Evolutionary conservation across 208 protist genomes (phyloP).

Genomic region (Histomonas meleagridis): DNA sequence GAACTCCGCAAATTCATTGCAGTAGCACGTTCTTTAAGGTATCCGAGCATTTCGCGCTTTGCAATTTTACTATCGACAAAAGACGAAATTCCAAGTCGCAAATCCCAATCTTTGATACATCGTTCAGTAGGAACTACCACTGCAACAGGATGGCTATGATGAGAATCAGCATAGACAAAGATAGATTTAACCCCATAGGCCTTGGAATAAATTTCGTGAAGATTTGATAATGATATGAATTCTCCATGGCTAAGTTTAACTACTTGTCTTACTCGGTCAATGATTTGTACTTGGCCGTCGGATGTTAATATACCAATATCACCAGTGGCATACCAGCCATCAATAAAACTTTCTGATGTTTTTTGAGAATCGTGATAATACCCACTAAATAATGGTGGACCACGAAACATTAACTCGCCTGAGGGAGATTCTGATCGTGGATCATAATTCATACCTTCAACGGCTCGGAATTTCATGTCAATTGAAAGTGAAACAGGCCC

Average conservation of each 20-base stretch:
- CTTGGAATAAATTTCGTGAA: background rate
- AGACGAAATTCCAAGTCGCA: background rate
- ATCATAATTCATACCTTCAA: background rate
- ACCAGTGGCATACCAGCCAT: slow-evolving; percentile 30
- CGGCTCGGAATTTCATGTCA: background rate
- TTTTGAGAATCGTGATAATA: background rate
- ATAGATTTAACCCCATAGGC: background rate
- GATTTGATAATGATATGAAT: slow-evolving; percentile 52
- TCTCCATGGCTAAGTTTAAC: slow-evolving; percentile 68
- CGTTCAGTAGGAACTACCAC: background rate
- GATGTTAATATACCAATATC: background rate
- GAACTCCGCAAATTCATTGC: background rate
- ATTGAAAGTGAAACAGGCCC: background rate
- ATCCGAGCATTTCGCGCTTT: background rate
- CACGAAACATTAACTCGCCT: background rate
- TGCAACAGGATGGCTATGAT: background rate
- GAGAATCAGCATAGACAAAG: slow-evolving; percentile 23
- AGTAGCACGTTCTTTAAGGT: background rate
- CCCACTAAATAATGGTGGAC: background rate
- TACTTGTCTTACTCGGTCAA: background rate
- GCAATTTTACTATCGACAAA: background rate
- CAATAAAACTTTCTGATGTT: background rate
- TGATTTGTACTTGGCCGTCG: background rate
- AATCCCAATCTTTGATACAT: background rate
- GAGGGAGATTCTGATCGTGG: background rate